Percentiles rank a stretch among this genome's conserved stretches.
These are phyloP conservation scores for Calocera cornea DNA, from an alignment of 768 basidiomycete species.

Conservation along the genomic window DNA sequence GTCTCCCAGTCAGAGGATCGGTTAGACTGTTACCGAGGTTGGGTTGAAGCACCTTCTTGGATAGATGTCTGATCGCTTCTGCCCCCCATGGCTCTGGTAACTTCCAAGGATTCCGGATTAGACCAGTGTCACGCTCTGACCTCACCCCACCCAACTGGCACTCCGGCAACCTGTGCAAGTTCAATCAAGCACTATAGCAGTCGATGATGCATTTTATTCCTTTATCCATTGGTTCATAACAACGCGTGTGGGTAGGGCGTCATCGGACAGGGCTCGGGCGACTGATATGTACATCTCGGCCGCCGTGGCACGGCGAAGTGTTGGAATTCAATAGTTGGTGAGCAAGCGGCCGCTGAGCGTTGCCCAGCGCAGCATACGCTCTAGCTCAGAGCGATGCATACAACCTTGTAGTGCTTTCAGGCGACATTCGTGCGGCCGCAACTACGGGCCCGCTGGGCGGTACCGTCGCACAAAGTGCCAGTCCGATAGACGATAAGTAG, in stretches of 20 bases:
- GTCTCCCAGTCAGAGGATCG: neutral
- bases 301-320: neutral
- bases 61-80: neutral
- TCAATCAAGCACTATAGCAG: no score
- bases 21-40: neutral
- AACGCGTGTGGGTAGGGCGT: neutral
- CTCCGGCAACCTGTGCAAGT: no score
- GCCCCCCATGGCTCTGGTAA: neutral
- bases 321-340: neutral
- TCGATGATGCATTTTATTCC: no score
- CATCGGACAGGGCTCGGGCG: neutral
- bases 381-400: no score
- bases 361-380: neutral
- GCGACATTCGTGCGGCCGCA: neutral
- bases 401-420: no score
- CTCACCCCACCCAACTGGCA: neutral
- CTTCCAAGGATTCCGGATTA: neutral
- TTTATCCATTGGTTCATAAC: no score
- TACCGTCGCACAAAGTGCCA: neutral
- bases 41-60: neutral
- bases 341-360: neutral
- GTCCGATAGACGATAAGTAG: neutral
- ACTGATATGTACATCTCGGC: neutral
- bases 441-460: no score
- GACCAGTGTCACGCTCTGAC: no score